Evolutionary conservation across 805 yeast species (phyloP).

Genomic region (Wickerhamiella nectarea): DNA sequence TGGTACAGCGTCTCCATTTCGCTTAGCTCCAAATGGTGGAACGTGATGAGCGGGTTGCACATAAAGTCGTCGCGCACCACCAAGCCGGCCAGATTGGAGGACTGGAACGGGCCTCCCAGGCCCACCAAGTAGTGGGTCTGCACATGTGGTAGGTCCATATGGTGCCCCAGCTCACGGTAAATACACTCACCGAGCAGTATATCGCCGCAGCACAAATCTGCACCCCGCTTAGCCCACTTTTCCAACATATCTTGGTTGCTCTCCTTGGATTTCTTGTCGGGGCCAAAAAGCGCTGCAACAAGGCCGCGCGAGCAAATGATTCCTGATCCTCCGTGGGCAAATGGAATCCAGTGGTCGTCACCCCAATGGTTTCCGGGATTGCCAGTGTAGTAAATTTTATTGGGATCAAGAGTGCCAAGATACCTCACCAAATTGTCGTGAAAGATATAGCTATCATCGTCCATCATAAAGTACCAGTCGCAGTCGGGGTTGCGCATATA

Average conservation of each 20-base stretch:
- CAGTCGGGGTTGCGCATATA: slow-evolving; percentile 19
- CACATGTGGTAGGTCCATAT: slow-evolving; percentile 9
- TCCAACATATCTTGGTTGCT: slow-evolving; percentile 10
- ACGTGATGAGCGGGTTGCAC: slow-evolving; percentile 25
- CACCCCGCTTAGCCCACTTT: slow-evolving; percentile 17
- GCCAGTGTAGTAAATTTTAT: slow-evolving; percentile 24
- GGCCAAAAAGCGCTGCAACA: slow-evolving; percentile 19
- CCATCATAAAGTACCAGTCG: slow-evolving; percentile 29
- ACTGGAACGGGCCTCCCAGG: slow-evolving; percentile 22
- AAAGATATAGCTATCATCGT: slow-evolving; percentile 25
- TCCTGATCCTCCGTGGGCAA: slow-evolving; percentile 31
- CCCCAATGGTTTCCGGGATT: slow-evolving; percentile 16
- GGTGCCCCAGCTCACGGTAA: slow-evolving; percentile 12
- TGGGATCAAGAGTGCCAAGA: slow-evolving; percentile 20
- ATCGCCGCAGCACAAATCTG: slow-evolving; percentile 27
- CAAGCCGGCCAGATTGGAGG: slow-evolving; percentile 19
- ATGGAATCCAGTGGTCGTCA: slow-evolving; percentile 12
- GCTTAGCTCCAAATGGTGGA: slow-evolving; percentile 24
- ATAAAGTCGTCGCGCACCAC: slow-evolving; percentile 14
- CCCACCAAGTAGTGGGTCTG: slow-evolving; percentile 11
- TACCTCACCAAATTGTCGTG: slow-evolving; percentile 21
- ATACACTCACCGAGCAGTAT: slow-evolving; percentile 22
- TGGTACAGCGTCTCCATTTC: slow-evolving; percentile 23
- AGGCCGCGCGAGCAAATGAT: slow-evolving; percentile 25
- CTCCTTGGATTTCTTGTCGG: slow-evolving; percentile 1